phyloP scores from a whole-genome alignment of 164 flowering plant genomes.

The Vitis amurensis region DNA sequence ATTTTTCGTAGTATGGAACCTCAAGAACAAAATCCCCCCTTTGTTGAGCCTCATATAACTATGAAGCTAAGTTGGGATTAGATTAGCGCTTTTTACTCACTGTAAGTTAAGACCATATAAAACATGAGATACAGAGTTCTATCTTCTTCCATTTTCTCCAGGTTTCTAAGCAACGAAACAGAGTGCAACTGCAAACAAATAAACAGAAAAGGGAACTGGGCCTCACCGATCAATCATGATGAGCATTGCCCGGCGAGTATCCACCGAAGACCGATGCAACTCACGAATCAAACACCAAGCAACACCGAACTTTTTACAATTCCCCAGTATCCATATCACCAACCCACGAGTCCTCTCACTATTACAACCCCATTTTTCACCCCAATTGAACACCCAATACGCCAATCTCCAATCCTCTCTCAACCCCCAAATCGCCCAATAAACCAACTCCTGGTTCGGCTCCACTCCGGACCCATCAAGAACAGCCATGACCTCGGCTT shows the following conservation, averaged over 20 bases:
- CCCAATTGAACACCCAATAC: conserved; percentile 75
- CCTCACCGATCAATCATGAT: conserved; percentile 77
- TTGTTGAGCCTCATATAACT: too few species aligned
- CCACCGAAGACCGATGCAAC: conserved; percentile 35
- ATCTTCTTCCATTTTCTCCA: too few species aligned
- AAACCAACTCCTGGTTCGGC: conserved; percentile 39
- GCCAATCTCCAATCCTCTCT: conserved; percentile 76
- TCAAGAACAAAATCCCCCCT: too few species aligned
- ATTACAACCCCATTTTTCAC: conserved; percentile 40
- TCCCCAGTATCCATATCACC: conserved; percentile 78
- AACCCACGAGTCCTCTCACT: conserved; percentile 43
- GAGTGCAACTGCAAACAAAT: background rate
- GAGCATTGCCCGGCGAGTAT: conserved; percentile 50
- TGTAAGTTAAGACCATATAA: too few species aligned
- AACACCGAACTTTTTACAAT: conserved; percentile 52
- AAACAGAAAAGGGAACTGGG: background rate
- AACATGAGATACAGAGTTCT: too few species aligned
- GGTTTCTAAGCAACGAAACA: too few species aligned
- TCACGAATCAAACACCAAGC: conserved; percentile 79
- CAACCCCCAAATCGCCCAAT: conserved; percentile 56
- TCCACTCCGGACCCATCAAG: conserved; percentile 45
- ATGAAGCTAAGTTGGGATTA: too few species aligned
- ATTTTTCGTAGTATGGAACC: too few species aligned
- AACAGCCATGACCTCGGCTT: conserved; percentile 46
- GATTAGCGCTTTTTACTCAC: too few species aligned